Evolutionary conservation across 1,284 basidiomycete genomes (phyloP).

Genomic region (Cryptococcus sp.): DNA sequence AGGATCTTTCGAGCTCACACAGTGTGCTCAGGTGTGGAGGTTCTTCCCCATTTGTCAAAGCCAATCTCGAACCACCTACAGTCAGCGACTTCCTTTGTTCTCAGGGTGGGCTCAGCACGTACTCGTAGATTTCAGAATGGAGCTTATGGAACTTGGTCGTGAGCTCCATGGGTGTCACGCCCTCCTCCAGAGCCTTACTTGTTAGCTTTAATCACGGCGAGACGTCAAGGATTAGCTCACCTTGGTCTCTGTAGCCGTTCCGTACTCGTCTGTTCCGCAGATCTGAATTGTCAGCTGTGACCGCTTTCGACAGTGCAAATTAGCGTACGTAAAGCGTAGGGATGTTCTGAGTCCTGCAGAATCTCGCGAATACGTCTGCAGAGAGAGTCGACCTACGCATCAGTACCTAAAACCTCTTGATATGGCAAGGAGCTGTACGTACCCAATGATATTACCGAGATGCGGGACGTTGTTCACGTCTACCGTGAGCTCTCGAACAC

Average conservation of each 20-base stretch:
- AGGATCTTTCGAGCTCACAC: conserved; percentile 61
- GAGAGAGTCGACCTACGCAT: conserved; percentile 55
- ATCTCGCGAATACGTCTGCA: conserved; percentile 95
- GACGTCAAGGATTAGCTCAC: conserved; percentile 28
- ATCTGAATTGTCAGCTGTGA: no score
- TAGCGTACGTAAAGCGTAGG: conserved; percentile 46
- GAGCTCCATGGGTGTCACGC: conserved; percentile 74
- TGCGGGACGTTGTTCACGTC: conserved; percentile 99
- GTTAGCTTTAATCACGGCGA: no score
- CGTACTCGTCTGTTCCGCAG: conserved; percentile 98
- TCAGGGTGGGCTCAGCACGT: conserved; percentile 36
- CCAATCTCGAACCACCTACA: conserved; percentile 53
- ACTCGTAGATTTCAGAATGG: conserved; percentile 90
- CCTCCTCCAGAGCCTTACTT: conserved; percentile 85
- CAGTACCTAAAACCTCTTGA: conserved; percentile 1
- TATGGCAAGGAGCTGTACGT: conserved; percentile 41
- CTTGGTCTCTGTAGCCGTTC: conserved; percentile 91
- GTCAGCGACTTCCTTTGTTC: background rate
- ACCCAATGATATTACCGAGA: conserved; percentile 98
- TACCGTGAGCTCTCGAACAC: conserved; percentile 13
- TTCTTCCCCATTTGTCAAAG: conserved; percentile 96
- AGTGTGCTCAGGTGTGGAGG: conserved; percentile 84
- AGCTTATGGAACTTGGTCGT: conserved; percentile 91
- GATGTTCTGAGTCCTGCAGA: conserved; percentile 52
- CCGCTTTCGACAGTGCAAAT: conserved; percentile 14